Evolutionary conservation across 768 basidiomycete genomes (phyloP).

Genomic region (Leccinum variicolor): DNA sequence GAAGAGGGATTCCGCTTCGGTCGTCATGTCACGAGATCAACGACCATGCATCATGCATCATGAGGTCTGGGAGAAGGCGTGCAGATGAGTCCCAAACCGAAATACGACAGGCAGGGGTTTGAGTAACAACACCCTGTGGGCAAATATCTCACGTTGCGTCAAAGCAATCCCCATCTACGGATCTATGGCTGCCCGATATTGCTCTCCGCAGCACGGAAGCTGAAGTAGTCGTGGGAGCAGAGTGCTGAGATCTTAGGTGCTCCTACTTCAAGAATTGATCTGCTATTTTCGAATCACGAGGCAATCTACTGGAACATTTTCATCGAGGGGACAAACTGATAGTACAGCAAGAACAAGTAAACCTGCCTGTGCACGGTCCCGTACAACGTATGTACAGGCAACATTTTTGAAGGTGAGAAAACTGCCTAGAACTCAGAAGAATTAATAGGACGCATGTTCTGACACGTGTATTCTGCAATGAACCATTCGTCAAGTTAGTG

Average conservation of each 20-base stretch:
- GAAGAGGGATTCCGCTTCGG: not conserved
- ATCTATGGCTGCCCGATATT: not conserved
- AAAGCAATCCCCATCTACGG: conserved; percentile 8
- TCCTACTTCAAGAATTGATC: conserved; percentile 21
- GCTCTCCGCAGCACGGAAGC: not conserved
- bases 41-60: not conserved
- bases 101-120: conserved; percentile 9
- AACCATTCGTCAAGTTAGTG: conserved; percentile 26
- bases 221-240: not conserved
- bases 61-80: not conserved
- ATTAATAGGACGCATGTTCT: conserved; percentile 25
- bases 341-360: conserved; percentile 30
- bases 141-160: not conserved
- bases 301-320: conserved; percentile 34
- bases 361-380: conserved; percentile 38
- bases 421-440: conserved; percentile 30
- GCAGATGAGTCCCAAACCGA: conserved; percentile 1
- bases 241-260: conserved; percentile 5
- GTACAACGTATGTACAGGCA: conserved; percentile 32
- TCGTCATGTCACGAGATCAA: not conserved
- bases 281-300: conserved; percentile 20
- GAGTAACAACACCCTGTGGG: not conserved
- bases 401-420: conserved; percentile 27
- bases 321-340: conserved; percentile 31
- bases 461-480: conserved; percentile 28